phyloP scores from a whole-genome alignment of 345 rosid genomes.

The Corymbia maculata region DNA sequence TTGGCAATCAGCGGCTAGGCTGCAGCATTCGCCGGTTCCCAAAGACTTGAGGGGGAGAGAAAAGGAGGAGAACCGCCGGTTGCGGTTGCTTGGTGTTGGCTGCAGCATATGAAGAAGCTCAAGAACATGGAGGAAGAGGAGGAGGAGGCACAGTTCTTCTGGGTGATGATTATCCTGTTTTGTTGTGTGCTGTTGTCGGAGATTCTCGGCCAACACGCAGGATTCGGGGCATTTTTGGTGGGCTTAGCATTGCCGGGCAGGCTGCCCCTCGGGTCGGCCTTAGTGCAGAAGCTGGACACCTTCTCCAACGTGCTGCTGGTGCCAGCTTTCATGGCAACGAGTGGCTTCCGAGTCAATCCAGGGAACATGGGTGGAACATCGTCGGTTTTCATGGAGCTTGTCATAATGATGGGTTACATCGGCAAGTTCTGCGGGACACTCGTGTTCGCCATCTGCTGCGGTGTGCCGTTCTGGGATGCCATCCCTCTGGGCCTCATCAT shows the following conservation, averaged over 20 bases:
- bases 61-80: not conserved
- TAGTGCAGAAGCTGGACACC: constrained; percentile 23
- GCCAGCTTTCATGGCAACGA: constrained; percentile 13
- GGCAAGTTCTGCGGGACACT: constrained; percentile 14
- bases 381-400: not conserved
- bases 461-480: constrained; percentile 18
- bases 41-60: not conserved
- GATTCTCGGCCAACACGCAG: constrained; percentile 7
- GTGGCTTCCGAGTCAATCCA: constrained; percentile 11
- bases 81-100: not conserved
- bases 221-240: constrained; percentile 8
- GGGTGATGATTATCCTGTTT: not conserved
- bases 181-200: not conserved
- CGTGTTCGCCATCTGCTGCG: constrained; percentile 7
- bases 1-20: not conserved
- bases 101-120: not conserved
- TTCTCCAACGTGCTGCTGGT: constrained; percentile 7
- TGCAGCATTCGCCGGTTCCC: not conserved
- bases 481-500: constrained; percentile 22
- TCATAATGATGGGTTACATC: constrained; percentile 1
- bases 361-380: not conserved
- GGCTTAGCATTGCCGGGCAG: constrained; percentile 27
- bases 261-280: constrained; percentile 17
- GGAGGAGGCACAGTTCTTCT: not conserved
- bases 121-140: not conserved